Evolutionary conservation across 2,329 filamentous ascomycete genomes (phyloP), one percentile per base, ranked within the genome.

Genomic region (Dothideomycetidae sp.): DNA sequence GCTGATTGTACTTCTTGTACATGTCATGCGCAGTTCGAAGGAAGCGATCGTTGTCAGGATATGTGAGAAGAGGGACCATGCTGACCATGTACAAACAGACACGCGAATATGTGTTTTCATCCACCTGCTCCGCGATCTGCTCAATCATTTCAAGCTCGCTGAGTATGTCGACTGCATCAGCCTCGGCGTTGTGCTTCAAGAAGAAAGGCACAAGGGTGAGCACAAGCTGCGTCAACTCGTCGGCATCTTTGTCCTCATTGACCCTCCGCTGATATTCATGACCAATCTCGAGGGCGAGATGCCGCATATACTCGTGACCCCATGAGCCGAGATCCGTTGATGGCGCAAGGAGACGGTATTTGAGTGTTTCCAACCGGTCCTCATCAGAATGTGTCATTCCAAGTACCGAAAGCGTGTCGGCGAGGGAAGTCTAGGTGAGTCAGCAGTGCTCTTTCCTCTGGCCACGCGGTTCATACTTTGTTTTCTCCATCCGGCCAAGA

Each of bases 311-410:
- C 68, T 98, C 90, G 58, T 98, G 92, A 42, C 90, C 90, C 90
- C 90, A 98, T 4, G 88, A 93, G 40, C 78, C 81, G 53, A 98
- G 84, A 59, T 98, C 90, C 57, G 85, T 77, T 28, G 85, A 82
- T 18, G 86, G 85, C 23, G 88, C 80, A 43, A 94, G 71, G 36
- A 98, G 71, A 47, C 90, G 78, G 66, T 90, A 98, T 63, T 93
- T 96, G 52, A 98, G 73, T 34, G 90, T 94, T 59, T 98, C 90
- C 61, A 93, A 75, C 58, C 84, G 78, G 53, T 93, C 84, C 61
- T 96, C 90, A 54, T 96, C 88, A 33, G 88, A 93, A 58, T 88
- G 94, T 38, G 90, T 98, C 90, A 98, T 98, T 44, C 88, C 90
- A 49, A 98, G 81, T 33, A 98, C 90, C 10, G 90, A 98, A 36